Conservation (phyloP, 2,329 filamentous ascomycete species). For the Exophiala phaeomuriformis region DNA sequence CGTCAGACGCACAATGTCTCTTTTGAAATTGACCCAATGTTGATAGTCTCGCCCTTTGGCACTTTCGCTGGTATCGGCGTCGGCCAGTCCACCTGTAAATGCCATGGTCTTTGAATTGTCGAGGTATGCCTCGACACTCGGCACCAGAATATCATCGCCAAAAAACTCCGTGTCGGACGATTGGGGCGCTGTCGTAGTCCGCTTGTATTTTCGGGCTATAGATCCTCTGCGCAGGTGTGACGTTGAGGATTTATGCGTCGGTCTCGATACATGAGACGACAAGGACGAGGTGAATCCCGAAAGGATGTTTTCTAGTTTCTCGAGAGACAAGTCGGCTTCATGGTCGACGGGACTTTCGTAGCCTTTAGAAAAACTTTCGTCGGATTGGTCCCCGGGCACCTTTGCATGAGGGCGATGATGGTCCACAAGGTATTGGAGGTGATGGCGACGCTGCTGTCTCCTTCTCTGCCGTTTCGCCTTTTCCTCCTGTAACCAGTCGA, state of each 20-base stretch:
- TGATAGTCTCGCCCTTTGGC: conserved; percentile 61
- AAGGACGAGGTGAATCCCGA: conserved; percentile 34
- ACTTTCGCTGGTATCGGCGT: conserved; percentile 40
- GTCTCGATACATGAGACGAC: conserved; percentile 18
- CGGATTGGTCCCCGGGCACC: conserved; percentile 17
- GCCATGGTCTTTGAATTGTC: conserved; percentile 86
- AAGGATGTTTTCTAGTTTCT: conserved; percentile 69
- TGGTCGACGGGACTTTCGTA: conserved; percentile 3
- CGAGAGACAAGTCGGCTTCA: conserved; percentile 54
- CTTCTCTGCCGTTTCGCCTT: conserved; percentile 57
- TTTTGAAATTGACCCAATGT: conserved; percentile 81
- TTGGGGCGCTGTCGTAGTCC: conserved; percentile 43
- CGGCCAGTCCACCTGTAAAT: conserved; percentile 54
- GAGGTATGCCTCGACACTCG: conserved; percentile 72
- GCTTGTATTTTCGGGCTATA: conserved; percentile 34
- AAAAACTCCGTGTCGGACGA: conserved; percentile 81
- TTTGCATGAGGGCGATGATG: conserved; percentile 33
- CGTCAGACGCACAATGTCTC: conserved; percentile 78
- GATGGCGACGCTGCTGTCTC: conserved; percentile 40
- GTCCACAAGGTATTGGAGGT: conserved; percentile 30
- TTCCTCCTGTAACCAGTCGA: conserved; percentile 77
- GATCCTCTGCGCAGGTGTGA: conserved; percentile 39
- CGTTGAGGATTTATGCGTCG: conserved; percentile 17
- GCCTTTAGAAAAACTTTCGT: not conserved
- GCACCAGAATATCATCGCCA: conserved; percentile 72